phyloP scores from a whole-genome alignment of 208 protist species.

The Trypanosoma theileri region DNA sequence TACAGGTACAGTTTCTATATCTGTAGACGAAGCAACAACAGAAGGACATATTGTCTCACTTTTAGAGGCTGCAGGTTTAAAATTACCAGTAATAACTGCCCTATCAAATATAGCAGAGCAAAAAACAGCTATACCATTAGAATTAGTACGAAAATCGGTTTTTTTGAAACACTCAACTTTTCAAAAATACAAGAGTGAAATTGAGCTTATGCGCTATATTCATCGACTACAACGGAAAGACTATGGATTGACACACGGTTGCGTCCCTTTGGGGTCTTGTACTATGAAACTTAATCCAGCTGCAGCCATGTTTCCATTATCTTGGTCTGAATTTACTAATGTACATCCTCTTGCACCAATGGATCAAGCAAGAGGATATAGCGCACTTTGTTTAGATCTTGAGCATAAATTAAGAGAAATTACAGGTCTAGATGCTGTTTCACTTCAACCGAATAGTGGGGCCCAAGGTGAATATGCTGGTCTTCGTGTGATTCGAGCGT shows the following conservation, averaged over 20 bases:
- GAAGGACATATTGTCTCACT: constrained; percentile 75
- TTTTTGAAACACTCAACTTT: constrained; percentile 95
- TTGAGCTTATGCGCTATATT: constrained; percentile 96
- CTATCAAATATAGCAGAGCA: constrained; percentile 48
- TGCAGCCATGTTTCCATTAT: constrained; percentile 94
- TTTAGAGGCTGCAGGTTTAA: constrained; percentile 72
- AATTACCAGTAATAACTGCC: constrained; percentile 42
- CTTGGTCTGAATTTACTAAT: constrained; percentile 91
- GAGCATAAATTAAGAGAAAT: constrained; percentile 90
- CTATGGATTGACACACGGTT: constrained; percentile 91
- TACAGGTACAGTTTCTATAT: constrained; percentile 68
- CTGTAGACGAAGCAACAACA: constrained; percentile 94
- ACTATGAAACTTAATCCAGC: constrained; percentile 99
- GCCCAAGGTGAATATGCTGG: constrained; percentile 97
- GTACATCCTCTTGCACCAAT: constrained; percentile 96
- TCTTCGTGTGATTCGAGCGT: constrained; percentile 86
- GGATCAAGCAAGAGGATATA: constrained; percentile 89
- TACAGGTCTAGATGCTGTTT: constrained; percentile 94
- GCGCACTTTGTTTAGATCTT: constrained; percentile 74
- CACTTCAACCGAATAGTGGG: constrained; percentile 97
- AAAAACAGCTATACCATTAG: constrained; percentile 41
- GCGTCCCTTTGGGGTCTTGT: constrained; percentile 98
- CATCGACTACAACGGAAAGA: constrained; percentile 94
- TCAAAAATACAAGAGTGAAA: constrained; percentile 96
- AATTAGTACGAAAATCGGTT: constrained; percentile 58